phyloP scores from a whole-genome alignment of 495 filamentous ascomycete species.

The Hypoxylon crocopeplum region DNA sequence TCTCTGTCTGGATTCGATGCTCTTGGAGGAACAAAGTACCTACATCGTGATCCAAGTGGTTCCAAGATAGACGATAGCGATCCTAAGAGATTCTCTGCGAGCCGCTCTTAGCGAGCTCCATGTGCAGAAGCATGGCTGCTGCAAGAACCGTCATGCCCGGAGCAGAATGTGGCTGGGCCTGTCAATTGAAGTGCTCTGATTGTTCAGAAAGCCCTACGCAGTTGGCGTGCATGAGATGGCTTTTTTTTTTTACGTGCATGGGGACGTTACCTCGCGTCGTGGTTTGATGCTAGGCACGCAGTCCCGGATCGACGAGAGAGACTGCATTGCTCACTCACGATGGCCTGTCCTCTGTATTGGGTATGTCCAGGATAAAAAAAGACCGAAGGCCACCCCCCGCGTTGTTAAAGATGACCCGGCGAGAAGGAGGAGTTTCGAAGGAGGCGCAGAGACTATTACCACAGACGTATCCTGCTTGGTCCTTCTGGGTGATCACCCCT shows the following conservation, averaged over 20 bases:
- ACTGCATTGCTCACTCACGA: slow-evolving; percentile 20
- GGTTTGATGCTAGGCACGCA: slow-evolving; percentile 31
- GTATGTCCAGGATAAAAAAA: slow-evolving; percentile 32
- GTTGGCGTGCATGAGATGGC: slow-evolving; percentile 27
- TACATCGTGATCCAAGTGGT: slow-evolving; percentile 29
- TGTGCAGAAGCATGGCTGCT: slow-evolving; percentile 21
- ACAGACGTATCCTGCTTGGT: slow-evolving; percentile 8
- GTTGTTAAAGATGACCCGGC: slow-evolving; percentile 28
- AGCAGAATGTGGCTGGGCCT: slow-evolving; percentile 29
- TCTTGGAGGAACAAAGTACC: slow-evolving; percentile 2
- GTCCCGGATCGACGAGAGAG: slow-evolving; percentile 34
- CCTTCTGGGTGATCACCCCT: slow-evolving; percentile 19
- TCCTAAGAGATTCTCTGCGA: slow-evolving; percentile 34
- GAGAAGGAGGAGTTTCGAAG: slow-evolving; percentile 7
- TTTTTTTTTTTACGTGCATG: slow-evolving; percentile 21
- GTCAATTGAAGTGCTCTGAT: slow-evolving; percentile 23
- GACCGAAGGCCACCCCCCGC: slow-evolving; percentile 23
- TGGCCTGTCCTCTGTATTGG: slow-evolving; percentile 19
- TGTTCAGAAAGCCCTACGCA: slow-evolving; percentile 32
- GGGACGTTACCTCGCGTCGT: slow-evolving; percentile 37
- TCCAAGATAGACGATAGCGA: slow-evolving; percentile 24
- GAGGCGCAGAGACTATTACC: slow-evolving; percentile 14
- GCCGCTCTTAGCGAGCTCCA: slow-evolving; percentile 39
- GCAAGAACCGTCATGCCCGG: slow-evolving; percentile 31
- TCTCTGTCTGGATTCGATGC: slow-evolving; percentile 8